Base-by-base conservation (phyloP, 306 rosid species). In the Vigna reflexopilosa region DNA sequence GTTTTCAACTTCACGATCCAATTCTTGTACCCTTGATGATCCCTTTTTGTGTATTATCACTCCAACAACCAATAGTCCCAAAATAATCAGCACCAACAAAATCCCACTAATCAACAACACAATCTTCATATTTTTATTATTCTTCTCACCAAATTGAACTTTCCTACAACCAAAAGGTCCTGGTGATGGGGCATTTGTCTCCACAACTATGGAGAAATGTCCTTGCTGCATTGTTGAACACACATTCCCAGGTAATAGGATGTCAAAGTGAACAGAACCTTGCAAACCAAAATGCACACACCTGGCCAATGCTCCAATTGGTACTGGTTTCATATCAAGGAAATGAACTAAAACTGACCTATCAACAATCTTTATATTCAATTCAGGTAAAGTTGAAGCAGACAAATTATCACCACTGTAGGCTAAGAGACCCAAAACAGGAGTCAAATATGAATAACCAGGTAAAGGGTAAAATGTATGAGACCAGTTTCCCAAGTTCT, bases 401-500 rank as follows among this genome's bases (percentile, higher is more conserved):
- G 78, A 70, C 38, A 89, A 63, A 76, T 87, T 86, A 9, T 69
- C 24, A 47, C 54, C 93, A 48, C 42, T 80, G 54, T 87, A 89
- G 69, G 87, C 86, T 6, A 89, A 51, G 0, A 89, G 77, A 45
- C 93, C 93, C 63, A 89, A 4, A 75, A 89, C 82, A 50, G 93
- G 91, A 54, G 83, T 84, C 66, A 89, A 62, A 77, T 85, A 89
- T 9, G 85, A 38, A 58, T 59, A 85, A 42, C 91, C 90, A 24
- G 84, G 87, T 48, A 89, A 75, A 78, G 93, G 85, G 75, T 87
- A 89, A 63, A 83, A 70, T 6, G 1, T 5, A 11, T 85, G 14
- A 70, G 91, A 85, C 86, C 85, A 83, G 40, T 87, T 89, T 45
- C 90, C 93, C 14, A 89, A 47, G 66, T 85, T 89, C 6, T 89